These are phyloP conservation scores for Lactarius quietus DNA, from an alignment of 768 basidiomycete genomes.

Conservation along the genomic window DNA sequence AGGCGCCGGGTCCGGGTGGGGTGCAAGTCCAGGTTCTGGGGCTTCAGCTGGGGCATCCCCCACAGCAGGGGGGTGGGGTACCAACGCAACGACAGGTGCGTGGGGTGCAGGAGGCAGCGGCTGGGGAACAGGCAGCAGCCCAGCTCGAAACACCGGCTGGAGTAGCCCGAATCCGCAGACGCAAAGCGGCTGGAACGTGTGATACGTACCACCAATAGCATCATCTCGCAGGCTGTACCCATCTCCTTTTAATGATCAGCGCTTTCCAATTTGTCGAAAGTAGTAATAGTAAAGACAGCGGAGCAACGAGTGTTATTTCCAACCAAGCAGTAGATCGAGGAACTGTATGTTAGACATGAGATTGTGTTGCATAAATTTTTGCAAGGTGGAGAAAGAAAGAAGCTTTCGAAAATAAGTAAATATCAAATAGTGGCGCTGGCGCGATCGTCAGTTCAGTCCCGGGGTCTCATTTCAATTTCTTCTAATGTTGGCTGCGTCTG, in stretches of 20 bases:
- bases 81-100: slow-evolving; percentile 38
- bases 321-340: slow-evolving; percentile 12
- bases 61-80: slow-evolving; percentile 33
- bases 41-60: slow-evolving; percentile 22
- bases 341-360: slow-evolving; percentile 8
- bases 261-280: slow-evolving; percentile 1
- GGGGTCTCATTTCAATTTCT: slow-evolving; percentile 31
- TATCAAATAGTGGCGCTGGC: slow-evolving; percentile 4
- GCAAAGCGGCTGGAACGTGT: slow-evolving; percentile 34
- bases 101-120: slow-evolving; percentile 30
- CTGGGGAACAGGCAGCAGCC: slow-evolving; percentile 31
- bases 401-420: background rate
- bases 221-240: slow-evolving; percentile 4
- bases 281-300: background rate
- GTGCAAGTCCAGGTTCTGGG: slow-evolving; percentile 24
- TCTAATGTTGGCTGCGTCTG: slow-evolving; percentile 23
- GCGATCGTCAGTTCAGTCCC: slow-evolving; percentile 11
- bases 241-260: slow-evolving; percentile 6
- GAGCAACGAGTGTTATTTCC: background rate
- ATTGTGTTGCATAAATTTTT: background rate
- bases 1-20: slow-evolving; percentile 17
- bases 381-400: background rate
- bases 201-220: slow-evolving; percentile 10
- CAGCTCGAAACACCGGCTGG: slow-evolving; percentile 34
- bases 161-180: slow-evolving; percentile 30